phyloP scores from a whole-genome alignment of 2,329 filamentous ascomycete genomes.

The Lasiodiplodia sp. region DNA sequence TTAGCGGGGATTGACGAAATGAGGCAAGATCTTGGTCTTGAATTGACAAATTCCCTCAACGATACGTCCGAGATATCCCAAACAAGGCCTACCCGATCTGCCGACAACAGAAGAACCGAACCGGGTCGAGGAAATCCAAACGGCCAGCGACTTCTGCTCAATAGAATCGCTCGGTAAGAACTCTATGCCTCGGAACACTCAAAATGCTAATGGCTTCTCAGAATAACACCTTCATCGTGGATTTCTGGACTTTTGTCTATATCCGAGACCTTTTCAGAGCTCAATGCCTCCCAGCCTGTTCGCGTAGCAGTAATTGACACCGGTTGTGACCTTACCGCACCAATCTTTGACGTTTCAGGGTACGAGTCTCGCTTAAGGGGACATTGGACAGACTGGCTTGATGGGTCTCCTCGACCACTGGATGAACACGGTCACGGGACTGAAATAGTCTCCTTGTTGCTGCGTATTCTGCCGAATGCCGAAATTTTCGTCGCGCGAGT shows the following conservation, averaged over 20 bases:
- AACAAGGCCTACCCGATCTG: neutral
- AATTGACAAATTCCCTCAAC: neutral
- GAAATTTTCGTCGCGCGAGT: neutral
- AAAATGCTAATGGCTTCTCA: neutral
- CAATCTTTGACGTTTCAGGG: neutral
- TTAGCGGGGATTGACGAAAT: neutral
- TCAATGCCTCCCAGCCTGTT: rapidly evolving
- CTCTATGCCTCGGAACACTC: rapidly evolving
- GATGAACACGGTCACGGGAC: neutral
- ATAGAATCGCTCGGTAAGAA: too few relatives aligned
- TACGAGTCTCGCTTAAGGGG: neutral
- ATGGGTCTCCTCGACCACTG: neutral
- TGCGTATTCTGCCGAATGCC: neutral
- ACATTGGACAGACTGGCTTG: neutral
- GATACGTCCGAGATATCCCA: neutral
- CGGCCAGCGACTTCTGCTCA: too few relatives aligned
- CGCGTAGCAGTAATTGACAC: neutral
- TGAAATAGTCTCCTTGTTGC: neutral
- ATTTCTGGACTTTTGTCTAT: neutral
- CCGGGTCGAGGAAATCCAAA: too few relatives aligned
- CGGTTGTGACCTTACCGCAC: neutral
- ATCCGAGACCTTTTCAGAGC: rapidly evolving
- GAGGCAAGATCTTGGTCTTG: neutral
- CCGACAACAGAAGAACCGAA: neutral
- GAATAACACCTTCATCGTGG: neutral